Base-by-base conservation (phyloP, 1,284 basidiomycete species). In the Naganishia cerealis region DNA sequence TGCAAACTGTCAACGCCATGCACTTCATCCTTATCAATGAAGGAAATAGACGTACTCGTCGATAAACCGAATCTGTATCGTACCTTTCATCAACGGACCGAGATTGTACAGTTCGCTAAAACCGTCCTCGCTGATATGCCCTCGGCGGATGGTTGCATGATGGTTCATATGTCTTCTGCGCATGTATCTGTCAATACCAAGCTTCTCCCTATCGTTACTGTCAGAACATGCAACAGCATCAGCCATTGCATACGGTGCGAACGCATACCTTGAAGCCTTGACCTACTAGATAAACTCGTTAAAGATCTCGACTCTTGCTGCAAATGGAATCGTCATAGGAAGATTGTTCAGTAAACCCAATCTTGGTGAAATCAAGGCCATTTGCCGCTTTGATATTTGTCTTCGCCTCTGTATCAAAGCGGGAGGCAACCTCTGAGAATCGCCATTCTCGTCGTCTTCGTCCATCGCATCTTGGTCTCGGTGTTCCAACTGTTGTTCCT, bases 291-390 rank as follows among this genome's bases (percentile, higher is more conserved):
- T 86, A 76, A 95, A 96, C 66, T 87, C 83, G 36, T 92, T 85
- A 81, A 98, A 97, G 56, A 98, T 93, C 54, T 88, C 85, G 8
- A 98, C 90, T 24, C 95, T 88, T 0, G 88, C 87, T 69, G 91
- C 88, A 80, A 99, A 99, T 0, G 94, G 95, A 68, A 99, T 91
- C 15, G 93, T 88, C 82, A 99, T 98, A 0, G 95, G 96, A 63
- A 98, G 91, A 78, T 97, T 94, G 82, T 97, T 93, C 62, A 99
- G 86, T 36, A 98, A 85, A 3, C 92, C 91, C 1, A 98, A 85
- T 3, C 93, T 87, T 0, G 94, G 95, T 7, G 90, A 90, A 57
- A 89, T 75, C 67, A 88, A 85, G 0, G 90, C 87, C 54, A 91
- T 79, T 72, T 91, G 87, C 9, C 89, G 87, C 73, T 90, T 90